Evolutionary conservation across 202 grass and related monocot genomes (phyloP).

Genomic region (Saccharum hybrid): DNA sequence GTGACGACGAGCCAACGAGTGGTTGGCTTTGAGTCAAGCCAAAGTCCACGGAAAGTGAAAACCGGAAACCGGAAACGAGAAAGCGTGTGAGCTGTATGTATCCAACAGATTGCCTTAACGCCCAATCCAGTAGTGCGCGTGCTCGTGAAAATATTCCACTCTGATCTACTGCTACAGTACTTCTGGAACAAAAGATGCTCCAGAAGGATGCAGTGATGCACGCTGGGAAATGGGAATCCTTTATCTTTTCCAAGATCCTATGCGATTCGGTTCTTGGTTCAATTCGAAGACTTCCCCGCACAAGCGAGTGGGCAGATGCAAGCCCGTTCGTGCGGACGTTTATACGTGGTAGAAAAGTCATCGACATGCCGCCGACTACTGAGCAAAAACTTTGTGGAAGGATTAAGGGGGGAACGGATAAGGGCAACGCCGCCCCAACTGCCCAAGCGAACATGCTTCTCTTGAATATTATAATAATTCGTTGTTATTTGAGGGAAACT

Average conservation of each 20-base stretch:
- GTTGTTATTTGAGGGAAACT: not conserved
- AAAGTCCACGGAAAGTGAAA: conserved; percentile 20
- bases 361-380: not conserved
- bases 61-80: not conserved
- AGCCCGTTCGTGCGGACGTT: too few relatives aligned
- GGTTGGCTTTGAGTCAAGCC: not conserved
- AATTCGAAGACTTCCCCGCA: not conserved
- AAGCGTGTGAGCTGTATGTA: not conserved
- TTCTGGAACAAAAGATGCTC: not conserved
- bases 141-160: not conserved
- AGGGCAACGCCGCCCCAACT: not conserved
- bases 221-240: too few relatives aligned
- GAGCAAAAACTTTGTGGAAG: not conserved
- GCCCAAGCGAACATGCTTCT: not conserved
- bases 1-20: not conserved
- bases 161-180: not conserved
- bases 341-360: not conserved
- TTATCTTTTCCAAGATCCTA: not conserved
- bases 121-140: not conserved
- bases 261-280: not conserved
- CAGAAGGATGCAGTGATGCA: too few relatives aligned
- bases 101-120: not conserved
- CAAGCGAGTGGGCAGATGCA: not conserved
- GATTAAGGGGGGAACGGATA: not conserved
- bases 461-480: not conserved